phyloP scores from a whole-genome alignment of 257 asterid species.

The Solanum ossicruentum region DNA sequence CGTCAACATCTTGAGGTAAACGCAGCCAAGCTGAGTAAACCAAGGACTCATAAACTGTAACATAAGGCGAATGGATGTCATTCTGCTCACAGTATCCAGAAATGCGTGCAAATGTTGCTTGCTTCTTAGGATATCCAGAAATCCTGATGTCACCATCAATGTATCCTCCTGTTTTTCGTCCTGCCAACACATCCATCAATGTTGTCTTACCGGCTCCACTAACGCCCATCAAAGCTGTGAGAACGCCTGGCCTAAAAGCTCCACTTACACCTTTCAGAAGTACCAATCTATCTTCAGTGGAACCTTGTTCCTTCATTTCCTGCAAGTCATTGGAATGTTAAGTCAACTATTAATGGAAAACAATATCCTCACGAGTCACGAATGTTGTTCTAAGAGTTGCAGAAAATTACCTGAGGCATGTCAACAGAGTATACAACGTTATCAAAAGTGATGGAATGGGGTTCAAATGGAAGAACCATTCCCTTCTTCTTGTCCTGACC shows the following conservation, averaged over 20 bases:
- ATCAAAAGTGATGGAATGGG: slow-evolving; percentile 75
- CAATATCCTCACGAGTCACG: neutral
- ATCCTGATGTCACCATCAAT: slow-evolving; percentile 50
- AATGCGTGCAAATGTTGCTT: slow-evolving; percentile 63
- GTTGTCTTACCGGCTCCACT: slow-evolving; percentile 91
- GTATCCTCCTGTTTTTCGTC: slow-evolving; percentile 73
- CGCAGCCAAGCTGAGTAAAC: slow-evolving; percentile 74
- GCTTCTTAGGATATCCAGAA: slow-evolving; percentile 67
- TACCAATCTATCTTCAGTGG: slow-evolving; percentile 27
- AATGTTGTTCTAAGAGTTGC: too few relatives aligned
- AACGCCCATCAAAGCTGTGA: slow-evolving; percentile 79
- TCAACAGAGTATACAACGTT: slow-evolving; percentile 65
- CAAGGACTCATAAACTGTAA: slow-evolving; percentile 60
- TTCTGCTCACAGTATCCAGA: slow-evolving; percentile 77
- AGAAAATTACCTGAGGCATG: slow-evolving; percentile 55
- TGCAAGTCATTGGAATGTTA: slow-evolving; percentile 2
- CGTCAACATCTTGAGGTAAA: slow-evolving; percentile 41
- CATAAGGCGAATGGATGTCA: slow-evolving; percentile 74
- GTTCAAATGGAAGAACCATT: slow-evolving; percentile 92
- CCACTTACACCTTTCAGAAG: slow-evolving; percentile 65
- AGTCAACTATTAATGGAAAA: neutral
- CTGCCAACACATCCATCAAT: slow-evolving; percentile 70
- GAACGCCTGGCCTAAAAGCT: slow-evolving; percentile 74
- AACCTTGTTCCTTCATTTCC: slow-evolving; percentile 69
- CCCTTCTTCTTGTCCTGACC: slow-evolving; percentile 29